Percentiles rank a stretch among this genome's conserved stretches.
These are phyloP conservation scores for Pugionium cornutum DNA, from an alignment of 345 rosid species.

Conservation along the genomic window DNA sequence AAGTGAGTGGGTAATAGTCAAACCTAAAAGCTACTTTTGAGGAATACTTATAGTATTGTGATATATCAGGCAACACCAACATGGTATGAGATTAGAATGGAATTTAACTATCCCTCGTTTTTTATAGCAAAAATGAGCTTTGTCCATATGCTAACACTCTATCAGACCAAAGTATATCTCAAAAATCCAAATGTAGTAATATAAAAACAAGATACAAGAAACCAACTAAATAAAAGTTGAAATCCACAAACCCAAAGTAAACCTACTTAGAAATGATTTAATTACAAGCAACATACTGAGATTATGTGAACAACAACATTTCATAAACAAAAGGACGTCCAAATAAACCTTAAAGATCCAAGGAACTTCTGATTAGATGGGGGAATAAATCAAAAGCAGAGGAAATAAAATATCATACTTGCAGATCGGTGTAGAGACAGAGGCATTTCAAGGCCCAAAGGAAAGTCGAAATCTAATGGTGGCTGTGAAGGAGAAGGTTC, in stretches of 20 bases:
- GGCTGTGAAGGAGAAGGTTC: constrained; percentile 13
- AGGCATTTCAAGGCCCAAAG: constrained; percentile 10
- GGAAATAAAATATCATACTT: too few species aligned
- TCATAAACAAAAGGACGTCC: constrained; percentile 1
- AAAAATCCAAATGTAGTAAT: too few species aligned
- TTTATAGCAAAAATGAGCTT: background rate
- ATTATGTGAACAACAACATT: background rate
- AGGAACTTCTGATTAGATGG: constrained; percentile 18
- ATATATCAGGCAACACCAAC: constrained; percentile 32
- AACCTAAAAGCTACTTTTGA: constrained; percentile 34
- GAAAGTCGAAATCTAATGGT: background rate
- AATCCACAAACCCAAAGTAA: too few species aligned
- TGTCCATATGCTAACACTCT: constrained; percentile 7
- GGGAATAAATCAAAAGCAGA: too few species aligned
- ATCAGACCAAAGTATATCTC: background rate
- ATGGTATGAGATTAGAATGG: constrained; percentile 20
- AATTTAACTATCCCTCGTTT: background rate
- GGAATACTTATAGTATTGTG: constrained; percentile 25
- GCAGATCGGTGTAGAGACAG: background rate
- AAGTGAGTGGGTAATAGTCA: constrained; percentile 32
- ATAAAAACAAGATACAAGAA: too few species aligned
- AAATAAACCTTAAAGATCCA: constrained; percentile 20
- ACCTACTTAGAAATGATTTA: too few species aligned
- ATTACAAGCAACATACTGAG: too few species aligned
- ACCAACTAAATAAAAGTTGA: too few species aligned